Percentiles rank a stretch among this genome's conserved stretches.
phyloP scores from a whole-genome alignment of 106 monocot genomes.

The Gastrodia elata region DNA sequence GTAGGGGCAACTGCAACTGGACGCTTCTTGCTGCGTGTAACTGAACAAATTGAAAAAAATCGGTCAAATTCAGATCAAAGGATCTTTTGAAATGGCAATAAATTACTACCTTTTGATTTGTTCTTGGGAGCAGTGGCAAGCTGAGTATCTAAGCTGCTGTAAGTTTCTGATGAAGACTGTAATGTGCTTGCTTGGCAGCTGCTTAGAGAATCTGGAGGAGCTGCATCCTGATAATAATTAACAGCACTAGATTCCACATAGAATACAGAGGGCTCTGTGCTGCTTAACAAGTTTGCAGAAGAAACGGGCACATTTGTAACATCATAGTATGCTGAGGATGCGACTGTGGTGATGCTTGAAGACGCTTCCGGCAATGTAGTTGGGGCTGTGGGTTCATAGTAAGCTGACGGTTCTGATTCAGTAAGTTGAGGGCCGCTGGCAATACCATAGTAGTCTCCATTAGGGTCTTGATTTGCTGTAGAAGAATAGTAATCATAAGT shows the following conservation, averaged over 20 bases:
- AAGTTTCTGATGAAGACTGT: conserved; percentile 14
- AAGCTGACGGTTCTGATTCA: conserved; percentile 24
- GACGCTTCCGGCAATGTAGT: conserved; percentile 18
- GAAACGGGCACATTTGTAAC: conserved; percentile 20
- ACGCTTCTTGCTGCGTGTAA: conserved; percentile 65
- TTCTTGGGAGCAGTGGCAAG: conserved; percentile 27
- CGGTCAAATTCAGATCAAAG: neutral
- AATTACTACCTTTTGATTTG: conserved; percentile 45
- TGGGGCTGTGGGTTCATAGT: conserved; percentile 33
- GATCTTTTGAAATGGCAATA: neutral
- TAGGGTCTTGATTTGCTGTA: conserved; percentile 22
- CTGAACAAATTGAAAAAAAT: conserved; percentile 26
- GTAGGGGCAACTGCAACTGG: conserved; percentile 39
- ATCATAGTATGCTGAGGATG: conserved; percentile 37
- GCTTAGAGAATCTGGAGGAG: conserved; percentile 5
- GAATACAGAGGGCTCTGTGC: conserved; percentile 21
- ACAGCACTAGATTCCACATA: conserved; percentile 34
- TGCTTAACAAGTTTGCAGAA: conserved; percentile 18
- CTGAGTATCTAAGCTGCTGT: conserved; percentile 8
- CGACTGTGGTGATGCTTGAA: conserved; percentile 17
- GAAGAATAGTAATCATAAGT: conserved; percentile 50
- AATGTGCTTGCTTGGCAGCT: conserved; percentile 7
- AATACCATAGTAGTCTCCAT: conserved; percentile 38
- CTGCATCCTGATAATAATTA: conserved; percentile 15
- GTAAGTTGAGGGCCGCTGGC: conserved; percentile 25